Evolutionary conservation across 139 green algal species (phyloP).

Genomic region (Limnomonas spitsbergensis): DNA sequence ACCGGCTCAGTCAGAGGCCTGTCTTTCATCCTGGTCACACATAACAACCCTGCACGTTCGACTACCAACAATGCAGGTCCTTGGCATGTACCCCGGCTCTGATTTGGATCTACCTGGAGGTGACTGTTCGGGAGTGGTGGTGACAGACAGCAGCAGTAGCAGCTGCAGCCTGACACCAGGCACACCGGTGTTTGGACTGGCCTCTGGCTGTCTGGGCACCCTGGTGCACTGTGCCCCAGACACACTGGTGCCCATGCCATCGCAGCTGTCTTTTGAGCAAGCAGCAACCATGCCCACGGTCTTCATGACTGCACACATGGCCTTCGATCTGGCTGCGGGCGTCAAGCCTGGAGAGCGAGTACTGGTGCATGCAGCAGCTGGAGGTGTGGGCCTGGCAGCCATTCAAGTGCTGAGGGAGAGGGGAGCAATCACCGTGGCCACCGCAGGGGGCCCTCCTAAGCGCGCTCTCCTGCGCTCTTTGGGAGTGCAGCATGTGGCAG

Average conservation of each 20-base stretch:
- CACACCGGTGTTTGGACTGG: slow-evolving; percentile 74
- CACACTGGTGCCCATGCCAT: slow-evolving; percentile 65
- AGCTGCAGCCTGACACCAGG: slow-evolving; percentile 47
- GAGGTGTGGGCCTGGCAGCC: slow-evolving; percentile 71
- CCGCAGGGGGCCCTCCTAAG: slow-evolving; percentile 70
- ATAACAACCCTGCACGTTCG: too few relatives aligned
- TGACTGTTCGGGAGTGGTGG: slow-evolving; percentile 69
- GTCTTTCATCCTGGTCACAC: too few relatives aligned
- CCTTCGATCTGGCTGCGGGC: slow-evolving; percentile 39
- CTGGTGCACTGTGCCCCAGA: slow-evolving; percentile 45
- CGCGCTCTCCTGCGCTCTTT: slow-evolving; percentile 55
- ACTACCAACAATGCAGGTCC: slow-evolving; percentile 29
- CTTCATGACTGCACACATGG: slow-evolving; percentile 73
- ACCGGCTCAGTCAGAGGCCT: too few relatives aligned
- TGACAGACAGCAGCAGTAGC: not conserved
- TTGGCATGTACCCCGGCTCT: slow-evolving; percentile 80
- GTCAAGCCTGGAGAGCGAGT: slow-evolving; percentile 34
- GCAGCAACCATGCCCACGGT: slow-evolving; percentile 73
- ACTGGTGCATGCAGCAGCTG: slow-evolving; percentile 63
- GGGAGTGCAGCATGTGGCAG: slow-evolving; percentile 42
- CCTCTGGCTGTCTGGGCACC: slow-evolving; percentile 66
- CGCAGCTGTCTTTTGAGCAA: slow-evolving; percentile 61
- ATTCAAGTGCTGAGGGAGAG: slow-evolving; percentile 47
- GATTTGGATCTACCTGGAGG: slow-evolving; percentile 67
- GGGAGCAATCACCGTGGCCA: slow-evolving; percentile 52